Conservation (phyloP, 2,329 filamentous ascomycete genomes). For the Rosellinia necatrix region DNA sequence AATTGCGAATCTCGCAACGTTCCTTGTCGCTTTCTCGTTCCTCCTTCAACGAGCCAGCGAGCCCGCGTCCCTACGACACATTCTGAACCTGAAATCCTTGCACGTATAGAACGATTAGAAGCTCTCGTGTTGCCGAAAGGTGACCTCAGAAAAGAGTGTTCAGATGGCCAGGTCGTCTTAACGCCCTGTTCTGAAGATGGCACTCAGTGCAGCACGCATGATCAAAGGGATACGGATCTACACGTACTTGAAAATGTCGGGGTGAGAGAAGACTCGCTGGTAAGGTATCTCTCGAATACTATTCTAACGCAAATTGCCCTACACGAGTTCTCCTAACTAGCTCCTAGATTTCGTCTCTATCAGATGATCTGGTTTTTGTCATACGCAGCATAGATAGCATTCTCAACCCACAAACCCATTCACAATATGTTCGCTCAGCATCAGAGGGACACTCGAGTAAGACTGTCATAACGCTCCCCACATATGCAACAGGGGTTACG, state of each 20-base stretch:
- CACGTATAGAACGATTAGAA: constrained; percentile 30
- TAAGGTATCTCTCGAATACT: background rate
- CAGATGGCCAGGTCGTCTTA: background rate
- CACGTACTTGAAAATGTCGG: constrained; percentile 25
- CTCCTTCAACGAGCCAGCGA: constrained; percentile 14
- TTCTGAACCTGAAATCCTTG: constrained; percentile 16
- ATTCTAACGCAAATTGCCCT: background rate
- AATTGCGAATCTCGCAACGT: constrained; percentile 29
- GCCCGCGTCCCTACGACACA: background rate
- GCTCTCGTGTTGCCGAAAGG: constrained; percentile 24
- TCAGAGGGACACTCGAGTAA: background rate
- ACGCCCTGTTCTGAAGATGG: background rate
- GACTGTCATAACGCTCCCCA: constrained; percentile 24
- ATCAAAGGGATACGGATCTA: constrained; percentile 7
- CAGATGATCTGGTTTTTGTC: constrained; percentile 24
- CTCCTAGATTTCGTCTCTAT: constrained; percentile 27
- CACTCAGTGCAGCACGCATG: background rate
- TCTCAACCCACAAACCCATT: constrained; percentile 8
- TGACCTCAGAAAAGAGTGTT: background rate
- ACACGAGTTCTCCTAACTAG: background rate
- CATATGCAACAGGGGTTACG: constrained; percentile 26
- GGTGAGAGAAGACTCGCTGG: constrained; percentile 24
- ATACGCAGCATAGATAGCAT: constrained; percentile 25
- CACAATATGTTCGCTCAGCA: background rate
- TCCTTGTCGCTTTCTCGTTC: constrained; percentile 24